phyloP scores from a whole-genome alignment of 2,329 filamentous ascomycete species.

The Rhynchosporium secalis region DNA sequence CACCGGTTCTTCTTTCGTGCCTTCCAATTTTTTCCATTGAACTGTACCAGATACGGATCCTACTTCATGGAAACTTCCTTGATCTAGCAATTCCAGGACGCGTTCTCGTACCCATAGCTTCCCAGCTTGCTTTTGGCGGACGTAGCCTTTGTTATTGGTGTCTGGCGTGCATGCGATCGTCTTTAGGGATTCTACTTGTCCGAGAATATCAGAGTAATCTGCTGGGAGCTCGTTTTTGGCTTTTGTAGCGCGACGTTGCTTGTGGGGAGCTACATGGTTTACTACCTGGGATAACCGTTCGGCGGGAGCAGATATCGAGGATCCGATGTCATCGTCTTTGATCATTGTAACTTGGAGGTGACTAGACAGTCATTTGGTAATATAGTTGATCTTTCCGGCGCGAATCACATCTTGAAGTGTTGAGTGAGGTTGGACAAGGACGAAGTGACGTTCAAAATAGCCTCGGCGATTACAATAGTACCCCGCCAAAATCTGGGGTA shows the following conservation, averaged over 20 bases:
- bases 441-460: not conserved
- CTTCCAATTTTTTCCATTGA: constrained; percentile 53
- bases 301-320: constrained; percentile 36
- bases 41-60: constrained; percentile 61
- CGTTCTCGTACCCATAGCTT: constrained; percentile 66
- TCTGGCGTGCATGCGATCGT: constrained; percentile 56
- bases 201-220: constrained; percentile 62
- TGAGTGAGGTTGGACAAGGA: too few species aligned
- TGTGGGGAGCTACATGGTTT: constrained; percentile 36
- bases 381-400: too few species aligned
- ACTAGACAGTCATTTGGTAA: not conserved
- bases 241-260: constrained; percentile 32
- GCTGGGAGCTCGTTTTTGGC: constrained; percentile 49
- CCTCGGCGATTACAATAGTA: constrained; percentile 12
- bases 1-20: constrained; percentile 48
- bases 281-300: constrained; percentile 39
- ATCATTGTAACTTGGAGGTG: constrained; percentile 20
- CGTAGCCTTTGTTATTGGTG: constrained; percentile 54
- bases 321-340: constrained; percentile 14
- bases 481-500: constrained; percentile 15
- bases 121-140: constrained; percentile 62
- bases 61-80: constrained; percentile 57
- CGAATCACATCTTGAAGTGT: too few species aligned
- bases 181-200: constrained; percentile 53
- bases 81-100: constrained; percentile 58